Evolutionary conservation across 208 protist genomes (phyloP), one percentile per base, ranked within the genome.

Genomic region (Leishmania arabica): DNA sequence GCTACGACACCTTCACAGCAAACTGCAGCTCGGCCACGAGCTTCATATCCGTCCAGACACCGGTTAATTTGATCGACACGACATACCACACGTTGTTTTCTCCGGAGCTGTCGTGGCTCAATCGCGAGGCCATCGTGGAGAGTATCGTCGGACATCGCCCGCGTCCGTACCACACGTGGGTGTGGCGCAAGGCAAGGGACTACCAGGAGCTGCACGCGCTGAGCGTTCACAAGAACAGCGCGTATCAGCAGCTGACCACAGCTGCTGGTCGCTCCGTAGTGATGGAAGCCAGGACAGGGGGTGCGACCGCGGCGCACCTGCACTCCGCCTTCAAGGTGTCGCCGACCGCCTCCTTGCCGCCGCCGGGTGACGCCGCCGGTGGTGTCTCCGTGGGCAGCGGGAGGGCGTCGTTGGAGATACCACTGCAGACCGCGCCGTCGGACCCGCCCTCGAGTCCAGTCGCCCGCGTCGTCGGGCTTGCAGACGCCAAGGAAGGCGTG

Each of bases 11-110:
- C 21, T 56, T n/a, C 6, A 45, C 49, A 21, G 73, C 21, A 62
- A n/a, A 3, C 19, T 31, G 58, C 68, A 47, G 54, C 51, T 47
- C 60, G 37, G 31, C 17, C 40, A 51, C 74, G 64, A 47, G 53
- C 53, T 60, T 45, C 7, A 9, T 47, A 9, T 1, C 3, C 49
- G 62, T 80, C 31, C 51, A 81, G 77, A 78, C 84, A 1, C 81
- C 84, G 3, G 58, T 83, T n/a, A 83, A 84, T 24, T 83, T 91
- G 3, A 77, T 73, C 40, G 81, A 89, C 84, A 88, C 87, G 0
- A 60, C 78, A 6, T 89, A 90, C 71, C 91, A 94, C 82, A 90
- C 86, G 53, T 92, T 91, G 53, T 91, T 90, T 54, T 86, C 90
- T 0, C 89, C 87, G 31, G 72, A 79, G 45, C 84, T 94, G 34